Evolutionary conservation across 148 eudicot genomes (phyloP).

Genomic region (Vaccinium vitisidaea): DNA sequence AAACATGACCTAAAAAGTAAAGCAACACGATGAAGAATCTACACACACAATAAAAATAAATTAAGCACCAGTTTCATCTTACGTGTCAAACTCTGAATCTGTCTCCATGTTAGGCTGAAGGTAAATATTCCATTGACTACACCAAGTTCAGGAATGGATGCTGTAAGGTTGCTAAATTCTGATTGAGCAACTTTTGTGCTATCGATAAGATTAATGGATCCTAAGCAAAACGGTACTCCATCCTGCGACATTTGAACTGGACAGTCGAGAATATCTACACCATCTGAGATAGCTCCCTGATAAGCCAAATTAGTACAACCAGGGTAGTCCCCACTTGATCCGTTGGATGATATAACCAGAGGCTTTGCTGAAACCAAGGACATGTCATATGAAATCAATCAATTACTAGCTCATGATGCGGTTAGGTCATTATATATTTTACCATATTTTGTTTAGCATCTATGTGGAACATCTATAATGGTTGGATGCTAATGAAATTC

Average conservation of each 20-base stretch:
- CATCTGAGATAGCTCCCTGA: constrained; percentile 66
- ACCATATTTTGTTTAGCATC: constrained; percentile 15
- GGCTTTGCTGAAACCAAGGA: constrained; percentile 48
- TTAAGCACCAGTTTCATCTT: background rate
- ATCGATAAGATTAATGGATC: constrained; percentile 62
- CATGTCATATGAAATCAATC: constrained; percentile 9
- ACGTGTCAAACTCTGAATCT: constrained; percentile 49
- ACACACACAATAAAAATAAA: background rate
- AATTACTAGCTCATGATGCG: background rate
- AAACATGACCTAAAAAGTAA: background rate
- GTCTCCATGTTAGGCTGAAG: constrained; percentile 69
- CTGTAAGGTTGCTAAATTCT: constrained; percentile 29
- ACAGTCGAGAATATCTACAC: constrained; percentile 84
- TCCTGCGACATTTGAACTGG: constrained; percentile 37
- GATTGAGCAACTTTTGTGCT: constrained; percentile 34
- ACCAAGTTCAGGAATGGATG: constrained; percentile 49
- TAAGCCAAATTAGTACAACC: constrained; percentile 83
- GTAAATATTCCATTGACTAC: constrained; percentile 55
- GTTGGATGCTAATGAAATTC: background rate
- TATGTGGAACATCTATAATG: constrained; percentile 35
- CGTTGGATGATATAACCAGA: constrained; percentile 64
- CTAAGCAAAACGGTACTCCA: constrained; percentile 82
- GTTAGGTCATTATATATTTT: background rate
- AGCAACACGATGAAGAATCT: background rate
- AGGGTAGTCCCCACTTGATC: constrained; percentile 93